phyloP scores from a whole-genome alignment of 345 rosid species.

The Theobroma cacao region DNA sequence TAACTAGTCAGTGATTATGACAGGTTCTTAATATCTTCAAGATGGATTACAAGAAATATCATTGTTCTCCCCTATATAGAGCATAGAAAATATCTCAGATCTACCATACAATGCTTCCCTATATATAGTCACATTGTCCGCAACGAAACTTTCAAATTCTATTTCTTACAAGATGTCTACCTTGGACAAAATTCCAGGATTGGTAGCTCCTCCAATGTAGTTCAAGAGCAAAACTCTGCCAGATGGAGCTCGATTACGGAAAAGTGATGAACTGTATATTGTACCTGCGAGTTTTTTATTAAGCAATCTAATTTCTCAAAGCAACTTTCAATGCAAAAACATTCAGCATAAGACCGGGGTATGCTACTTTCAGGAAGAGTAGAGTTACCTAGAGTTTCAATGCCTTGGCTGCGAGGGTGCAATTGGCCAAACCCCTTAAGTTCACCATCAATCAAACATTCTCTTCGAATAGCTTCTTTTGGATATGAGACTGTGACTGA shows the following conservation, averaged over 20 bases:
- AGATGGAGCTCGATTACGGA: conserved; percentile 81
- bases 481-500: conserved; percentile 90
- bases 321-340: background rate
- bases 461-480: conserved; percentile 74
- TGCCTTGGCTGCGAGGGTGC: conserved; percentile 98
- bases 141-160: background rate
- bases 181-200: conserved; percentile 76
- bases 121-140: background rate
- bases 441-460: conserved; percentile 76
- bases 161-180: conserved; percentile 27
- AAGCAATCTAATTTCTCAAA: conserved; percentile 1
- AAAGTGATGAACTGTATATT: conserved; percentile 91
- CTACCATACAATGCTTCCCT: background rate
- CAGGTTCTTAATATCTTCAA: background rate
- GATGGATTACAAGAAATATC: background rate
- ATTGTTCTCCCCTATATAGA: background rate
- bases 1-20: background rate
- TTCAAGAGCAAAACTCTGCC: conserved; percentile 79
- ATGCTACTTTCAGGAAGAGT: background rate
- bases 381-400: conserved; percentile 83
- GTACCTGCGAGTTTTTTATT: conserved; percentile 49
- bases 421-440: conserved; percentile 96
- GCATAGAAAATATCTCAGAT: background rate
- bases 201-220: conserved; percentile 87
- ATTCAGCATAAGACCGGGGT: background rate